Evolutionary conservation across 305 asterid species (phyloP), one percentile per base, ranked within the genome.

Genomic region (Solanum hybrid): DNA sequence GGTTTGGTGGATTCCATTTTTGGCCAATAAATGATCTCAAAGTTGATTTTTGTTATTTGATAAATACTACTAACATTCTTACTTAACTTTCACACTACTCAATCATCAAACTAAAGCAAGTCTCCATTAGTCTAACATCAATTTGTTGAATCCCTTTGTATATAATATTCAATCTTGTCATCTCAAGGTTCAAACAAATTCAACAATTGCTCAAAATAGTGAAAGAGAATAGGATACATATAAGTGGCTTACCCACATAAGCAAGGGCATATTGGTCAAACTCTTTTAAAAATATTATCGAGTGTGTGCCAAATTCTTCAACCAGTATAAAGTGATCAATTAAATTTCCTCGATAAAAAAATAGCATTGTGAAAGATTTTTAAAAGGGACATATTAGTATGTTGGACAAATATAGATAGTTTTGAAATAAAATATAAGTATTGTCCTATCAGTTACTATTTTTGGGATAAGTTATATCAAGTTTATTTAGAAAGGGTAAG

Each of bases 281-380:
- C 22, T 22, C n/a, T 22, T 61, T 61, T 61, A 8, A 61, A 57
- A 57, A 16, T 57, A 18, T 18, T 57, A 16, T 3, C 24, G 22
- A 46, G 61, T 14, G 61, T 46, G 22, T 46, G 61, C 2, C 20
- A 0, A 14, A 46, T 46, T 14, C 3, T 46, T 46, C 20, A 5
- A 13, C 7, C 20, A 46, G 1, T 0, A 46, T 14, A 46, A 14
- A 46, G 3, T 46, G 61, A 46, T 46, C 20, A 46, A 46, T 46
- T 46, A 14, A 0, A 46, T 46, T 46, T 42, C 57, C 57, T 42
- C 2, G 6, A 42, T 42, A 0, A 42, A 42, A 42, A 42, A 0
- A 42, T 42, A 0, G 61, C 0, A 0, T 46, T 0, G 61, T 14
- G 20, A 46, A 0, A 46, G 61, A 46, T 13, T 46, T 46, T 46